Base-by-base conservation (phyloP, 768 basidiomycete genomes). In the Rubroboletus satanas region DNA sequence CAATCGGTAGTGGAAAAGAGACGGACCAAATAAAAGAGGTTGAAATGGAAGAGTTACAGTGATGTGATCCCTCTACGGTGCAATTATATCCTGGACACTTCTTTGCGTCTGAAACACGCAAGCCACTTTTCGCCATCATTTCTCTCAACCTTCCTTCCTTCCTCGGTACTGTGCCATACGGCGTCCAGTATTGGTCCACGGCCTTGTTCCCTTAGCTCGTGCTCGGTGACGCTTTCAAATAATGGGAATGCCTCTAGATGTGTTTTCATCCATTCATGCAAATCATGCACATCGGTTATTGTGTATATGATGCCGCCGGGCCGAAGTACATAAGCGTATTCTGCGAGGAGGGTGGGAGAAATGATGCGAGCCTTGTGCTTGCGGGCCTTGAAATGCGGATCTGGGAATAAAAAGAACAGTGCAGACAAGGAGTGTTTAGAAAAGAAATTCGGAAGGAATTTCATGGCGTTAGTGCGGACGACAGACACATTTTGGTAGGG, bases 301-400 rank as follows among this genome's bases (percentile, higher is more conserved):
- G 96, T 98, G 75, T 98, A 99, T 26, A 98, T 80, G 66, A 96
- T 87, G 7, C 97, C 97, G n/a, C 94, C 95, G 0, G 90, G 90
- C 28, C 83, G 81, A 41, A 99, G 82, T 23, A 90, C 88, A 68
- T 92, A 97, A 5, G 97, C 96, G 62, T 99, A 99, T 68, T 99
- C 97, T 26, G 97, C 94, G 18, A 98, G 81, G 31, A 99, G 80
- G n/a, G 96, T 95, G 7, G 93, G 90, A 49, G 95, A 97, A 67
- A 98, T 95, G 69, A 98, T 98, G 66, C 97, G 87, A 2, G 96
- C 96, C 75, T 99, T 99, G 79, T 98, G 96, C 72, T 99, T 99
- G 64, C 95, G 86, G 9, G 83, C 80, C 71, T 99, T 98, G 82
- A 99, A 99, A 71, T 98, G 97, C 0, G 97, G 97, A 72, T 99